Evolutionary conservation across 441 rosid species (phyloP).

Genomic region (Syzygium syzygioides): DNA sequence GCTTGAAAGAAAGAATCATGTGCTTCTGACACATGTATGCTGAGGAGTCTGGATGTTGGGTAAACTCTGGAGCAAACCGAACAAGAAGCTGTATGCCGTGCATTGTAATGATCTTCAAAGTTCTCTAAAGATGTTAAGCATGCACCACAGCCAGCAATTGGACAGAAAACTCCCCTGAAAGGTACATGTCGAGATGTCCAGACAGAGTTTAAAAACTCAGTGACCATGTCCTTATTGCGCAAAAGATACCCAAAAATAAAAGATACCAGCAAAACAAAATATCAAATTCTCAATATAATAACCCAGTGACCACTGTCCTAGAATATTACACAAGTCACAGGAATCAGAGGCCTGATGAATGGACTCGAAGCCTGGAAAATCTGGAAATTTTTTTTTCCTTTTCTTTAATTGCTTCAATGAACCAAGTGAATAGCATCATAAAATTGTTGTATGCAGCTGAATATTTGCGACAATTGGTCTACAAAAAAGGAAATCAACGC

Average conservation of each 20-base stretch:
- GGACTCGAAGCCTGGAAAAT: neutral
- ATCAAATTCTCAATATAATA: neutral
- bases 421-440: neutral
- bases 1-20: slow-evolving; percentile 95
- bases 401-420: neutral
- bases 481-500: neutral
- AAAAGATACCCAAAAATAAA: neutral
- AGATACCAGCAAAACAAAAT: neutral
- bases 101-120: slow-evolving; percentile 83
- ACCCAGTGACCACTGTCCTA: neutral
- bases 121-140: slow-evolving; percentile 50
- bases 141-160: slow-evolving; percentile 77
- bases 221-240: neutral
- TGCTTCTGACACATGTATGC: slow-evolving; percentile 82
- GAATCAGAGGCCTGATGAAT: neutral
- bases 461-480: neutral
- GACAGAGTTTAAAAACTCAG: neutral
- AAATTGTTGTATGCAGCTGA: neutral
- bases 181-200: neutral
- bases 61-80: slow-evolving; percentile 82
- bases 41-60: slow-evolving; percentile 76
- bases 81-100: slow-evolving; percentile 83
- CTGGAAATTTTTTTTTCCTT: neutral
- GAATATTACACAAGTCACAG: neutral
- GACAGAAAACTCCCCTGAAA: slow-evolving; percentile 68